phyloP scores from a whole-genome alignment of 352 stramenopile genomes.

The Phytophthora constricta region DNA sequence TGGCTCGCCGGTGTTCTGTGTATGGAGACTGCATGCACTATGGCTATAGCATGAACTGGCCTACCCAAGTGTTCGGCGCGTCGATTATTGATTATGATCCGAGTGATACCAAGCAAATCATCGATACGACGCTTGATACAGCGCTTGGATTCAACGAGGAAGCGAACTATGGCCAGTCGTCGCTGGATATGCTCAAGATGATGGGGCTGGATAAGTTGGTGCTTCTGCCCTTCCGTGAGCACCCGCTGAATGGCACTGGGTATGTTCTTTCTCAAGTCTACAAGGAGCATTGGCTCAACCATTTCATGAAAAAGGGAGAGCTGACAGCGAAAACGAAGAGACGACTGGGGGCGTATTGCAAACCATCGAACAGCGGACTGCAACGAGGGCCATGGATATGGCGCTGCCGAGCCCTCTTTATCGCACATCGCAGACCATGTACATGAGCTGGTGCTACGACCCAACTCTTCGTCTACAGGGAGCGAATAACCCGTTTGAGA shows the following conservation, averaged over 20 bases:
- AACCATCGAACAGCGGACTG: constrained; percentile 1
- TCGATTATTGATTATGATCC: constrained; percentile 16
- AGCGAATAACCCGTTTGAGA: constrained; percentile 16
- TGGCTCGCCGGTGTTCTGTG: not conserved
- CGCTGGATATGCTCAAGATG: not conserved
- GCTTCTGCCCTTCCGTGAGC: constrained; percentile 3
- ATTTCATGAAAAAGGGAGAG: constrained; percentile 7
- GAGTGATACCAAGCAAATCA: not conserved
- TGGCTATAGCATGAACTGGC: not conserved
- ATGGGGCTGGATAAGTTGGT: constrained; percentile 15
- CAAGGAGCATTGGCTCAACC: constrained; percentile 6
- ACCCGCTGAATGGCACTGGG: constrained; percentile 14
- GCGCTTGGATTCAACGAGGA: constrained; percentile 3
- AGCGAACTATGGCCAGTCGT: not conserved
- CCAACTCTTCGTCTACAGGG: constrained; percentile 17
- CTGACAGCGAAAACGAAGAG: not conserved
- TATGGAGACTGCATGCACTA: not conserved
- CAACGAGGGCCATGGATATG: constrained; percentile 6
- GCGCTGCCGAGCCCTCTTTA: constrained; percentile 6
- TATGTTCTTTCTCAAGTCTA: not conserved
- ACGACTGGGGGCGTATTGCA: not conserved
- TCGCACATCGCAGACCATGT: constrained; percentile 4
- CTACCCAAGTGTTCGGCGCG: constrained; percentile 6
- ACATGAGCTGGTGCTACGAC: constrained; percentile 29
- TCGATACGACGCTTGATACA: not conserved